Evolutionary conservation across 257 asterid species (phyloP), one percentile per base, ranked within the genome.

Genomic region (Salvia hispanica): DNA sequence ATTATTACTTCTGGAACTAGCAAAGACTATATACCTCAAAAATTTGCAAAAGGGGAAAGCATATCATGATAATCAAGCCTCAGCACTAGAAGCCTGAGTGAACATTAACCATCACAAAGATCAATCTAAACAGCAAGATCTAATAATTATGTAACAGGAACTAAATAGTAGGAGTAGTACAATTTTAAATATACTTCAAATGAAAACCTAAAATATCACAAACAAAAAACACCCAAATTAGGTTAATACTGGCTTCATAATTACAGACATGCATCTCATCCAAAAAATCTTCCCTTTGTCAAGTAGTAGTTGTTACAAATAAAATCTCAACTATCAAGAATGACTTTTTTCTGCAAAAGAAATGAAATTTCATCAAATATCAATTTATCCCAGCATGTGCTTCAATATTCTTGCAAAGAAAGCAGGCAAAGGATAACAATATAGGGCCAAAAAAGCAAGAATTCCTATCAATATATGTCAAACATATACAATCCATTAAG

Each of bases 401-500:
- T 72, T 31, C 9, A 40, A 55, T 44, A 61, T 64, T 25, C 61
- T 25, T 25, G 3, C 51, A 4, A 10, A 25, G 25, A 36, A 50
- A 21, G 13, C 59, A 55, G 25, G 31, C 31, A 25, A 25, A 25
- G 31, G 31, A 25, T 25, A 25, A 25, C 2, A 25, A 25, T 2
- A 25, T 47, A 34, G 52, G 28, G 44, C 67, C 31, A 58, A 72
- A 57, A 34, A 34, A 66, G 62, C 64, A 65, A 52, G 56, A 48
- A 57, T 42, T 0, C 43, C 8, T n/a, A 45, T 7, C 42, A 54
- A n/a, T 7, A 57, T 28, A 50, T 14, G 42, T 14, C 45, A 50
- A 58, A 51, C 50, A 42, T n/a, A 16, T 5, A 54, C 11, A n/a
- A 58, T 70, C 66, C 72, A 59, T 64, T 46, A 58, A 63, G 52